Base-by-base conservation (phyloP, 2,329 filamentous ascomycete species). In the Apiospora arundinis region DNA sequence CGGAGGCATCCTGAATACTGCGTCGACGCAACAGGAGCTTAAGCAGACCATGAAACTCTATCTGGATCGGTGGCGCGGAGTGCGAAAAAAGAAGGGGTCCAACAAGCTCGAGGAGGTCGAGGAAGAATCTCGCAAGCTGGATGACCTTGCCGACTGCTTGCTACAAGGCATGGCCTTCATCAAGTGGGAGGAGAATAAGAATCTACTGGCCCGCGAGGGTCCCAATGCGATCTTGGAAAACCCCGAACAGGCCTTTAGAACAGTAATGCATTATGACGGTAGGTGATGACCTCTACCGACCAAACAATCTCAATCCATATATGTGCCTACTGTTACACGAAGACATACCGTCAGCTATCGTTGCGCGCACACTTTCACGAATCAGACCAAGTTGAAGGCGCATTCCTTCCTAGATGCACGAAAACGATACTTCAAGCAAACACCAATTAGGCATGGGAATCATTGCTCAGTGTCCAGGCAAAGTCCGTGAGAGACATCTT, bases 71-170 rank as follows among this genome's bases (percentile, higher is more conserved):
- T 83, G 21, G 52, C 70, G 56, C 45, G 68, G 70, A 46, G 69
- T 60, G 14, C n/a, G 2, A 70, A 81, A 7, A 79, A 76, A 12
- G 69, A 18, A 66, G 25, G 63, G n/a, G 18, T 18, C 42, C 42
- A 71, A 63, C 40, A 45, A 68, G 44, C 81, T 77, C 45, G 76
- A 75, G 1, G 78, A 82, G 46, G 82, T 82, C 1, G 77, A 80
- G 66, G 73, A 74, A n/a, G 79, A 82, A 67, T 82, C 82, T 77
- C 77, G 74, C n/a, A 96, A 96, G 81, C 80, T 95, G 69, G 94
- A 97, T 80, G 94, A 97, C 82, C 82, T 97, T 68, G 92, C 93
- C 0, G 94, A 97, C 82, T 93, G 91, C 78, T 82, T 96, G 37
- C 79, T 96, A 70, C 94, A 97, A 80, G 94, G 91, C 2, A 85